Evolutionary conservation across 2,329 filamentous ascomycete species (phyloP).

Genomic region (Aspergillus sp.): DNA sequence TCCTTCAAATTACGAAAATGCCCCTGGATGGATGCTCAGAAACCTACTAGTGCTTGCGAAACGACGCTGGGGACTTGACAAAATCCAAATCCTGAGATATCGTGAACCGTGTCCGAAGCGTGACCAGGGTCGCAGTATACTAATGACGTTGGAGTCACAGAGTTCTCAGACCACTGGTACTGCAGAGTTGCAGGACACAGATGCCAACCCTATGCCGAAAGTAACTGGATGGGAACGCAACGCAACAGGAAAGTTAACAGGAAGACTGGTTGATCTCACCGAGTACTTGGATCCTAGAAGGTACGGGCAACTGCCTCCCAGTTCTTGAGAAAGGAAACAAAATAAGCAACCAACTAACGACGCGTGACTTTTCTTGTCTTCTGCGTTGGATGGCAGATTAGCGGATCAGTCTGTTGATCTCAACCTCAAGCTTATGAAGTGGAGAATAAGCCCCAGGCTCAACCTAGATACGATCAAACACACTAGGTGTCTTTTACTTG

Average conservation of each 20-base stretch:
- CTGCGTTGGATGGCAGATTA: constrained; percentile 45
- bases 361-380: background rate
- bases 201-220: constrained; percentile 65
- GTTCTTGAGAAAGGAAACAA: background rate
- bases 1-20: constrained; percentile 82
- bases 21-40: constrained; percentile 88
- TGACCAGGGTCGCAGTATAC: constrained; percentile 77
- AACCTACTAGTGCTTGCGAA: constrained; percentile 85
- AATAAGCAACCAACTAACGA: background rate
- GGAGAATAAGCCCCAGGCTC: constrained; percentile 87
- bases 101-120: constrained; percentile 75
- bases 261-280: constrained; percentile 76
- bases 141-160: constrained; percentile 62
- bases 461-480: constrained; percentile 86
- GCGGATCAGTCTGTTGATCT: constrained; percentile 94
- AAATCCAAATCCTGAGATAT: constrained; percentile 85
- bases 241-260: constrained; percentile 71
- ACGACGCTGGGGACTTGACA: constrained; percentile 73
- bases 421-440: constrained; percentile 98
- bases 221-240: constrained; percentile 95
- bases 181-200: constrained; percentile 8
- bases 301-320: constrained; percentile 19
- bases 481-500: constrained; percentile 85
- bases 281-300: constrained; percentile 90
- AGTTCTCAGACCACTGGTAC: constrained; percentile 31